Evolutionary conservation across 1,139 yeast species (phyloP).

Genomic region (Geotrichum cucujoidarum): DNA sequence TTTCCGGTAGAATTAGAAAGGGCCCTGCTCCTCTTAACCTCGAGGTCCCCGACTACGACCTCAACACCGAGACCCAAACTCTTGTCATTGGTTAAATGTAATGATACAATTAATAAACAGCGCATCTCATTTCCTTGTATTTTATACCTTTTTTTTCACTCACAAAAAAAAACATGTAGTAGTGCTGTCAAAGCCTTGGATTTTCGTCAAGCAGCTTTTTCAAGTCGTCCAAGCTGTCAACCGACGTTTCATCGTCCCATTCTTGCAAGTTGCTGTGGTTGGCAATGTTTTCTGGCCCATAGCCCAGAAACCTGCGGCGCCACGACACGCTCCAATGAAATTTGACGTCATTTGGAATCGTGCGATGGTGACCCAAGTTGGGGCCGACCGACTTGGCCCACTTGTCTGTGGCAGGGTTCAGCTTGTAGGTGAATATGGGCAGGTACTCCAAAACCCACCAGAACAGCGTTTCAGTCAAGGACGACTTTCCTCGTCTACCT

Average conservation of each 20-base stretch:
- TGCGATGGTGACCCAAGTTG: constrained; percentile 49
- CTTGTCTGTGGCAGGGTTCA: constrained; percentile 41
- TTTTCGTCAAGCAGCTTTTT: constrained; percentile 9
- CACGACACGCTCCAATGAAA: constrained; percentile 63
- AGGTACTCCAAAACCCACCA: constrained; percentile 64
- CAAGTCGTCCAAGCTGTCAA: constrained; percentile 10
- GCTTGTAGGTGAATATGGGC: constrained; percentile 51
- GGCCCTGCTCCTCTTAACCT: constrained; percentile 99
- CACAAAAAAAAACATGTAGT: background rate
- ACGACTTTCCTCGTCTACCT: background rate
- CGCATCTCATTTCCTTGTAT: background rate
- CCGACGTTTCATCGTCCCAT: background rate
- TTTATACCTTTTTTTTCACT: background rate
- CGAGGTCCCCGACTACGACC: constrained; percentile 90
- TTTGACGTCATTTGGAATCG: constrained; percentile 44
- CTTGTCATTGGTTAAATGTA: constrained; percentile 65
- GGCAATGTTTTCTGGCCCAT: constrained; percentile 9
- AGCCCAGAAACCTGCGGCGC: constrained; percentile 25
- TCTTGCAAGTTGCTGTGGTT: background rate
- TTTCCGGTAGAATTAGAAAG: constrained; percentile 98
- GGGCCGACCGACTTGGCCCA: constrained; percentile 50
- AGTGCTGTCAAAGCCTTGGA: constrained; percentile 6
- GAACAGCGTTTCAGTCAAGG: constrained; percentile 7
- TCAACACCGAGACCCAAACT: constrained; percentile 69
- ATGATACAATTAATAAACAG: constrained; percentile 10